A percentile compares a stretch with the other conserved stretches of the same genome.
Evolutionary conservation across 139 green algal genomes (phyloP).

Genomic region (Chlamydomonas applanata): DNA sequence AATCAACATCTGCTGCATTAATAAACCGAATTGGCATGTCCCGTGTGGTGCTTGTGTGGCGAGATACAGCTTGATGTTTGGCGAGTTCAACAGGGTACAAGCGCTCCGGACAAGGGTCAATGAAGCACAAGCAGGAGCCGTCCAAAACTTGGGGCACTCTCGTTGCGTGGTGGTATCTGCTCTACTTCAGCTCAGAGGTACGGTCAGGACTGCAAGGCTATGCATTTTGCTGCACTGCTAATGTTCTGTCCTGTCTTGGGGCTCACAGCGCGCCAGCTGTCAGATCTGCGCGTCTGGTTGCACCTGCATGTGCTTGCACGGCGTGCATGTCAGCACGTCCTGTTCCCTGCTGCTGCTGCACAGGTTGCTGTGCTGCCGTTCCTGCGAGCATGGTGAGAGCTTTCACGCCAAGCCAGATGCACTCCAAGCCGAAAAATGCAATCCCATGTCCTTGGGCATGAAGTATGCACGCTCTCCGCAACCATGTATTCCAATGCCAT

Average conservation of each 20-base stretch:
- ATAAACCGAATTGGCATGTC: too few species aligned
- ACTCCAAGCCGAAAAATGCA: too few species aligned
- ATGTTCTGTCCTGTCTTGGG: too few species aligned
- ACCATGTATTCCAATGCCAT: too few species aligned
- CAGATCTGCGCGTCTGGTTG: background rate
- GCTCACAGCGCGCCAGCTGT: background rate
- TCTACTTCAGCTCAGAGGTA: background rate
- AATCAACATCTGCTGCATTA: background rate
- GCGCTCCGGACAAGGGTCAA: background rate
- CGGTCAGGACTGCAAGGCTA: too few species aligned
- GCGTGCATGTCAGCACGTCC: background rate
- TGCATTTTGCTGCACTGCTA: too few species aligned
- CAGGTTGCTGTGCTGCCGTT: slow-evolving; percentile 14
- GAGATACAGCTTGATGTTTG: background rate
- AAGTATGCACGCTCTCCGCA: too few species aligned
- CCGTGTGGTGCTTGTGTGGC: background rate
- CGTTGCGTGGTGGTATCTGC: slow-evolving; percentile 1
- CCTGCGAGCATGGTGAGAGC: background rate
- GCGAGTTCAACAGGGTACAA: background rate
- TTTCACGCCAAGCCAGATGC: too few species aligned
- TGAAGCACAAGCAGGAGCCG: background rate
- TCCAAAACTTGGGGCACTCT: background rate
- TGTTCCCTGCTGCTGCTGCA: background rate
- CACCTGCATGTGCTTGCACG: background rate
- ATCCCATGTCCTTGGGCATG: too few species aligned